A percentile compares a stretch with the other conserved stretches of the same genome.
Evolutionary conservation across 345 rosid species (phyloP).

Genomic region (Acer saccharum): DNA sequence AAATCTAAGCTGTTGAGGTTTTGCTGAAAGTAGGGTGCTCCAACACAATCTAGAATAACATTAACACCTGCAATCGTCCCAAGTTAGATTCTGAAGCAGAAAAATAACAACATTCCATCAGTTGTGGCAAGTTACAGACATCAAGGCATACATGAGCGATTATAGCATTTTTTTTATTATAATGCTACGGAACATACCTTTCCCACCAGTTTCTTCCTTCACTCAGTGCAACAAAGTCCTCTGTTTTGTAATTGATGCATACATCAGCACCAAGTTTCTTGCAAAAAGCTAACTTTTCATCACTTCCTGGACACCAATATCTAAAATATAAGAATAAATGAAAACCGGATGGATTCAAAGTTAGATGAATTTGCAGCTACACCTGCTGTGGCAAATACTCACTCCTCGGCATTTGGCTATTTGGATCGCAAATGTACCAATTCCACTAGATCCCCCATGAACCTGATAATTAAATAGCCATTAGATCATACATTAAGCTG

Average conservation of each 20-base stretch:
- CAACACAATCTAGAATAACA: conserved; percentile 80
- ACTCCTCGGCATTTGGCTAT: conserved; percentile 70
- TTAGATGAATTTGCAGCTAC: background rate
- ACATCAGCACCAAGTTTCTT: conserved; percentile 90
- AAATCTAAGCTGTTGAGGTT: conserved; percentile 77
- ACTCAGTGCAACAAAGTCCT: conserved; percentile 82
- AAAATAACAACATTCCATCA: background rate
- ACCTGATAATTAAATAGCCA: conserved; percentile 41
- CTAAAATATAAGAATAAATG: background rate
- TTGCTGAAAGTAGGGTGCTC: conserved; percentile 76
- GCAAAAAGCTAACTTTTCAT: conserved; percentile 78
- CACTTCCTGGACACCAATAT: conserved; percentile 52
- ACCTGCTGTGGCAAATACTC: conserved; percentile 88
- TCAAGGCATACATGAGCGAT: too few species aligned
- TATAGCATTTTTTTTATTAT: too few species aligned
- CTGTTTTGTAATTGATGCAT: conserved; percentile 86
- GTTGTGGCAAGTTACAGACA: background rate
- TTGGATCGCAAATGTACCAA: conserved; percentile 91
- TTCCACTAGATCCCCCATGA: conserved; percentile 97
- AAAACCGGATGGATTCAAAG: background rate
- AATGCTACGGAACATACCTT: conserved; percentile 44
- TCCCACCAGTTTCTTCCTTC: conserved; percentile 83
- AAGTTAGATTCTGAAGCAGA: background rate
- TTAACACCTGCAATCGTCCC: conserved; percentile 54
- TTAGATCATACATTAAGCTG: conserved; percentile 15